A percentile compares a stretch with the other conserved stretches of the same genome.
These are phyloP conservation scores for Melanogaster broomeanus DNA, from an alignment of 768 basidiomycete genomes.

Conservation along the genomic window DNA sequence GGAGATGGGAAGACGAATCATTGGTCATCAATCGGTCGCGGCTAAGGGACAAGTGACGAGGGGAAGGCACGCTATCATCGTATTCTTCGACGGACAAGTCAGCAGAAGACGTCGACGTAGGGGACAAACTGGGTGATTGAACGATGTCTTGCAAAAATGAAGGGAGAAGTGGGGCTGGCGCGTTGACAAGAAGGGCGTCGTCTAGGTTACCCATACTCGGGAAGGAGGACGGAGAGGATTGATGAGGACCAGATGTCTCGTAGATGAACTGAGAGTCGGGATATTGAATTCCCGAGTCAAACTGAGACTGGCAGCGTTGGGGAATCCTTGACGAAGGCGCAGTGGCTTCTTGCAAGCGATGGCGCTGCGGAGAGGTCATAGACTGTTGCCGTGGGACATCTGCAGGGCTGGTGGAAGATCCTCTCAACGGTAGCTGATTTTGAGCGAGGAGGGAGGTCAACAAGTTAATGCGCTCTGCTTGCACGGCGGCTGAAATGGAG, in stretches of 20 bases:
- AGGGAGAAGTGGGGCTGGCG: conserved; percentile 62
- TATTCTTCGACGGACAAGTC: conserved; percentile 66
- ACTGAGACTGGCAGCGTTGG: conserved; percentile 55
- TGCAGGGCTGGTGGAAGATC: conserved; percentile 14
- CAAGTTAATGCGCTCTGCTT: conserved; percentile 81
- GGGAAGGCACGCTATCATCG: conserved; percentile 37
- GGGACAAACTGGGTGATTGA: conserved; percentile 64
- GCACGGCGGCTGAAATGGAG: conserved; percentile 82
- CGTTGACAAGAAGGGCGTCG: conserved; percentile 25
- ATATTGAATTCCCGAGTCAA: conserved; percentile 49
- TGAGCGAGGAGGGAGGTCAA: conserved; percentile 73
- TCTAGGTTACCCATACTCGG: conserved; percentile 27
- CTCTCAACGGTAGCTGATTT: conserved; percentile 40
- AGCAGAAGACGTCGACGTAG: conserved; percentile 64
- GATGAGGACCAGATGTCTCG: conserved; percentile 56
- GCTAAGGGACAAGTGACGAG: conserved; percentile 22
- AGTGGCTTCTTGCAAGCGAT: conserved; percentile 40
- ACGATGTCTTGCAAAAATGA: conserved; percentile 78
- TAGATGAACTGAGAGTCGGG: conserved; percentile 59
- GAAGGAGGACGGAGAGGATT: conserved; percentile 43
- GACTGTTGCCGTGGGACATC: conserved; percentile 43
- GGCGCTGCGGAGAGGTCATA: conserved; percentile 46
- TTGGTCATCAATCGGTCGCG: conserved; percentile 28
- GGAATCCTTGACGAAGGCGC: conserved; percentile 35
- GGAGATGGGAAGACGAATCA: conserved; percentile 30